These are phyloP conservation scores for Isoetes taiwanensis DNA, from an alignment of 75 land plant species.

Conservation along the genomic window DNA sequence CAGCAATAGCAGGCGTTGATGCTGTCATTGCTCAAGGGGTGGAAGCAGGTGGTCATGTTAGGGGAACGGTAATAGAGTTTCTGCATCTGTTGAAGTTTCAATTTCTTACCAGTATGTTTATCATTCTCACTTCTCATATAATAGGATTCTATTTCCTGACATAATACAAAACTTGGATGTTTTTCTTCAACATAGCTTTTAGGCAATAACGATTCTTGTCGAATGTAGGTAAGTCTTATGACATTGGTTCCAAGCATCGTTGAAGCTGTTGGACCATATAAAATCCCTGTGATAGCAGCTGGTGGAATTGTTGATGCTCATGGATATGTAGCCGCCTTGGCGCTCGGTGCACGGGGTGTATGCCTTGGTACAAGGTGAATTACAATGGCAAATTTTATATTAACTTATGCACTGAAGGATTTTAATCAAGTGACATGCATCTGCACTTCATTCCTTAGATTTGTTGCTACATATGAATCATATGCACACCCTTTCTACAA, in stretches of 20 bases:
- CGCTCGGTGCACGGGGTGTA: background rate
- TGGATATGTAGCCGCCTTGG: conserved; percentile 4
- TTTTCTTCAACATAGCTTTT: too few species aligned
- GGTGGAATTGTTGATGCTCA: conserved; percentile 4
- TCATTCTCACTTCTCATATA: too few species aligned
- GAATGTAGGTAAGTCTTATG: background rate
- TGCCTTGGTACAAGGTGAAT: conserved; percentile 4
- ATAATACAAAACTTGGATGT: too few species aligned
- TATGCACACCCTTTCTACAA: conserved; percentile 5
- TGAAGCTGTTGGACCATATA: background rate
- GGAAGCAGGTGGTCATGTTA: conserved; percentile 4
- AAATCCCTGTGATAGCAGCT: conserved; percentile 6
- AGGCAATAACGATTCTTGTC: too few species aligned
- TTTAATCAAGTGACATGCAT: too few species aligned
- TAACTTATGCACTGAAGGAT: too few species aligned
- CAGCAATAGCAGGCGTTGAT: conserved; percentile 1
- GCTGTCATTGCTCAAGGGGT: conserved; percentile 4
- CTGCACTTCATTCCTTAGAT: too few species aligned
- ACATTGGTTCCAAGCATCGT: background rate
- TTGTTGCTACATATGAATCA: background rate
- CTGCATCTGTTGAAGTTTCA: too few species aligned
- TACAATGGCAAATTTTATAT: too few species aligned
- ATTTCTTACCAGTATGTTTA: too few species aligned
- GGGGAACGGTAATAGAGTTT: background rate
- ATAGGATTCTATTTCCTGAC: too few species aligned